These are phyloP conservation scores for Aegle marmelos DNA, from an alignment of 345 rosid species.

Conservation along the genomic window DNA sequence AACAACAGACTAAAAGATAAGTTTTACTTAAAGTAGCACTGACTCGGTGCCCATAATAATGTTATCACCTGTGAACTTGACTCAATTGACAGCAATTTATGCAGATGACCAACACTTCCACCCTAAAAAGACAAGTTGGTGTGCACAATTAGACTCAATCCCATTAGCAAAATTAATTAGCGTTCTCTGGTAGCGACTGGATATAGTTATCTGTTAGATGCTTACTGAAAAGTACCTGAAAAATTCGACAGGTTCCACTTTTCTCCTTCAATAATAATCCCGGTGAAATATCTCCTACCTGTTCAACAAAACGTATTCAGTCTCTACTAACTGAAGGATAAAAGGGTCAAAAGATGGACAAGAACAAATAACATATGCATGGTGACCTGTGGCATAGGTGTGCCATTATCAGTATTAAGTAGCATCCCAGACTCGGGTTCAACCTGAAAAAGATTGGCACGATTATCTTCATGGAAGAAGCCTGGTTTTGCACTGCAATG, in stretches of 20 bases:
- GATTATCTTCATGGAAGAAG: conserved; percentile 86
- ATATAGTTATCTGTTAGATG: not conserved
- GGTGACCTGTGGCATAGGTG: conserved; percentile 88
- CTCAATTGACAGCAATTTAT: conserved; percentile 86
- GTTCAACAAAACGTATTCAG: conserved; percentile 5
- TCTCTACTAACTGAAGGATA: not conserved
- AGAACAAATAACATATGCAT: not conserved
- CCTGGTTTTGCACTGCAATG: conserved; percentile 86
- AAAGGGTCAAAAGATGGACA: not conserved
- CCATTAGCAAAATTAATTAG: not conserved
- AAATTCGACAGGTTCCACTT: conserved; percentile 52
- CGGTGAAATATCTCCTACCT: conserved; percentile 69
- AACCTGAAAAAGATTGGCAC: conserved; percentile 89
- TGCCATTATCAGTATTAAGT: conserved; percentile 86
- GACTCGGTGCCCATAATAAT: not conserved
- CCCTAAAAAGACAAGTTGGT: conserved; percentile 48
- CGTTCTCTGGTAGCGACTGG: not conserved
- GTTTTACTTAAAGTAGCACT: not conserved
- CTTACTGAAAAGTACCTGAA: conserved; percentile 48
- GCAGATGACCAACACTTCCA: conserved; percentile 94
- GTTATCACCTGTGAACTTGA: conserved; percentile 86
- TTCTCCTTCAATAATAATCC: conserved; percentile 32
- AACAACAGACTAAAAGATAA: not conserved
- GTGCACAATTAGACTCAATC: conserved; percentile 6
- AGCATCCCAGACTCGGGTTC: conserved; percentile 87